Evolutionary conservation across 306 rosid genomes (phyloP).

Genomic region (Crataegus laevigata): DNA sequence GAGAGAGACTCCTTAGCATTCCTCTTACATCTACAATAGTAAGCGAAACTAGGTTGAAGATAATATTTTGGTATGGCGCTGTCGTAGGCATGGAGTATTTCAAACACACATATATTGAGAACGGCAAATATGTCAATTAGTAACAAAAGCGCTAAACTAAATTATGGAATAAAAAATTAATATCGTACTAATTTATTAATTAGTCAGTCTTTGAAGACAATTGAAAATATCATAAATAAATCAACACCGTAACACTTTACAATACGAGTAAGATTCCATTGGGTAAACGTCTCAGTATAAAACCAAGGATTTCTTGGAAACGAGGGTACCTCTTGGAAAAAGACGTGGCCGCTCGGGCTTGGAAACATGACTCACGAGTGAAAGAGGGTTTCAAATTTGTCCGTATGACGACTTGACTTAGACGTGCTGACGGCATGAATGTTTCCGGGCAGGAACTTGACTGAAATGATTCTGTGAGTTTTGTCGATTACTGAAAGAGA

Average conservation of each 20-base stretch:
- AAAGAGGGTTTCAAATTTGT: background rate
- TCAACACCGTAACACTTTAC: no score
- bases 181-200: background rate
- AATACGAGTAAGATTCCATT: background rate
- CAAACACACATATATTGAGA: no score
- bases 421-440: background rate
- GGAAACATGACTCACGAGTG: background rate
- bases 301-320: background rate
- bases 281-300: no score
- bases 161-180: no score
- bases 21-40: no score
- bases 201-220: background rate
- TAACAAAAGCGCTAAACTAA: no score
- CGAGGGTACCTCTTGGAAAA: background rate
- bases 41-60: no score
- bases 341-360: background rate
- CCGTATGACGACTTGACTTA: background rate
- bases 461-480: accelerated
- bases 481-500: accelerated
- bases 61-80: no score
- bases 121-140: no score
- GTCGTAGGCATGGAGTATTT: no score
- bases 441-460: background rate
- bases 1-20: no score
- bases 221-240: no score